Evolutionary conservation across 73 alveolate species (phyloP).

Genomic region (Tetrahymena borealis): DNA sequence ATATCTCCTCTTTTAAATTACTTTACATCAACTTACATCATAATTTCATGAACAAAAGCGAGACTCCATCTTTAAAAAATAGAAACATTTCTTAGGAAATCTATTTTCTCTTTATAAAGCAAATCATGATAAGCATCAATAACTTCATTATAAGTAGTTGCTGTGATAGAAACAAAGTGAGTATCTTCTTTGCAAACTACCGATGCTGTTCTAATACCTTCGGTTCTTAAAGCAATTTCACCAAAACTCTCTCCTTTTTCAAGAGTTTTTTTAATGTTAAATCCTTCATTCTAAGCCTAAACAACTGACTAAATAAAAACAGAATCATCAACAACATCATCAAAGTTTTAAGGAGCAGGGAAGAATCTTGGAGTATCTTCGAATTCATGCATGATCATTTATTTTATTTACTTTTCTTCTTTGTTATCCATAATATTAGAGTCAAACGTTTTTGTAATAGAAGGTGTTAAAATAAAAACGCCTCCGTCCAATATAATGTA

Average conservation of each 20-base stretch:
- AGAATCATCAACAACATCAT: not conserved
- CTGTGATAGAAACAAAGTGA: constrained; percentile 54
- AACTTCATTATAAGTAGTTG: not conserved
- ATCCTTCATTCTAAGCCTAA: not conserved
- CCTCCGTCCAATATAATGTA: not conserved
- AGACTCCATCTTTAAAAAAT: not conserved
- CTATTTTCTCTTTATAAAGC: not conserved
- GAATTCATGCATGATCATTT: not conserved
- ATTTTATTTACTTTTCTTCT: not conserved
- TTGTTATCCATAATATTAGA: not conserved
- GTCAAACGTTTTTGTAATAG: not conserved
- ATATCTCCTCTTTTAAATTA: not conserved
- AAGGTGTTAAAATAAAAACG: not conserved
- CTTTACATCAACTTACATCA: not conserved
- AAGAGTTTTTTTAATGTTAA: constrained; percentile 42
- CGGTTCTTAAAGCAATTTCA: constrained; percentile 83
- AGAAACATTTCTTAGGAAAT: not conserved
- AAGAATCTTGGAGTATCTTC: not conserved
- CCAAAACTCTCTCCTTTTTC: constrained; percentile 87
- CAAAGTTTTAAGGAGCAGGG: not conserved
- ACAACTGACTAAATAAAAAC: not conserved
- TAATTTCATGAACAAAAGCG: not conserved
- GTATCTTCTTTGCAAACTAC: constrained; percentile 73
- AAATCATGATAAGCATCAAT: not conserved
- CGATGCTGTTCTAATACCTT: constrained; percentile 90